phyloP scores from a whole-genome alignment of 352 stramenopile genomes.

The Pythium dissotocum region DNA sequence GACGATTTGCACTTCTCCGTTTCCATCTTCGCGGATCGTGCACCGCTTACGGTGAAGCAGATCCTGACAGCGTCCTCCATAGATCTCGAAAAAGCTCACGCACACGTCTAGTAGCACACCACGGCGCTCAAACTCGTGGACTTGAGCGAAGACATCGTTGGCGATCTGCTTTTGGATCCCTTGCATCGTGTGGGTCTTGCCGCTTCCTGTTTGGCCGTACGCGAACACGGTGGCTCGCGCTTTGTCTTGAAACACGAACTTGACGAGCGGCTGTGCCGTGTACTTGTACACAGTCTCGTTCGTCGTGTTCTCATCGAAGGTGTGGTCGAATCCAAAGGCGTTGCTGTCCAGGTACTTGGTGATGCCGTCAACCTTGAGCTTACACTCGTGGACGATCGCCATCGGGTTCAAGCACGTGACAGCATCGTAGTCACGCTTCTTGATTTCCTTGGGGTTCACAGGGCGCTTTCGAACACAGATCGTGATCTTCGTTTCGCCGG shows the following conservation, averaged over 20 bases:
- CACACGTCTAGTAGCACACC: constrained; percentile 81
- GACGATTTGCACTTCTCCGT: constrained; percentile 94
- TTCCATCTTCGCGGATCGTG: constrained; percentile 93
- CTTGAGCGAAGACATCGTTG: constrained; percentile 70
- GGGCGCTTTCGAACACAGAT: constrained; percentile 97
- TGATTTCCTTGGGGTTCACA: constrained; percentile 90
- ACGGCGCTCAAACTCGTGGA: constrained; percentile 52
- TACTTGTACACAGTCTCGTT: constrained; percentile 95
- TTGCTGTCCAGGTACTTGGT: constrained; percentile 98
- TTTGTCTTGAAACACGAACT: constrained; percentile 92
- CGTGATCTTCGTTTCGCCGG: constrained; percentile 89
- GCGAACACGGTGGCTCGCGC: constrained; percentile 95
- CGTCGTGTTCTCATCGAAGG: constrained; percentile 92
- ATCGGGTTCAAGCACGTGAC: constrained; percentile 95
- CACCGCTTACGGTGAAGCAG: constrained; percentile 90
- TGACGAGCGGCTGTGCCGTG: constrained; percentile 91
- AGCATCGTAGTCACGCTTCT: constrained; percentile 94
- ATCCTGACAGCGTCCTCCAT: constrained; percentile 95
- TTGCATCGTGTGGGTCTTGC: constrained; percentile 87
- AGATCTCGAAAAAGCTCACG: constrained; percentile 97
- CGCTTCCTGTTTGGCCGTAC: constrained; percentile 67
- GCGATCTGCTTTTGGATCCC: constrained; percentile 81
- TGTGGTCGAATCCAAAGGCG: constrained; percentile 92
- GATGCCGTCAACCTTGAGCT: constrained; percentile 98
- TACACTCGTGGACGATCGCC: constrained; percentile 96